Evolutionary conservation across 768 basidiomycete genomes (phyloP), one percentile per base, ranked within the genome.

Genomic region (Collybiopsis confluens): DNA sequence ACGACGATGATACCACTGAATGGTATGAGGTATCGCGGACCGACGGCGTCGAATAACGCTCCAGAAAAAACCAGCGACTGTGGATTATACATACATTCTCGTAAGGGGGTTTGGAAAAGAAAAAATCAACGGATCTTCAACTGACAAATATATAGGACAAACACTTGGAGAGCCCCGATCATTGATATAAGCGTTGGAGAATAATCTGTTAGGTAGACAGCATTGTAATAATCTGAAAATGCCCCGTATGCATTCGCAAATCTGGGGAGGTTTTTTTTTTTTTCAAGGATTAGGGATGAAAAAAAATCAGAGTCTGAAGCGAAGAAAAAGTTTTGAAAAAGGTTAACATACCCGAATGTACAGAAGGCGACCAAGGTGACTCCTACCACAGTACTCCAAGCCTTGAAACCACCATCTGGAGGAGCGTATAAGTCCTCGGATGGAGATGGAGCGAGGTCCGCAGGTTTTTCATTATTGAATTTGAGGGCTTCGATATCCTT

Each of bases 201-300:
- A 43, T 65, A 69, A 8, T 65, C 52, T 1, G 66, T 56, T 5
- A 69, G 58, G 33, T 64, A 65, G 9, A 37, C 54, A 11, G 58
- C 52, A 10, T 58, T 49, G 53, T 72, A 73, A 59, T 68, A 73
- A 9, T 66, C 64, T 52, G 70, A 65, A 59, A 66, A 72, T 2
- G 67, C 69, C 30, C 73, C 73, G 33, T 63, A 71, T 0, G 62
- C 61, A 51, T 72, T 72, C 50, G 69, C 57, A 7, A 61, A 43
- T 18, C 65, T 63, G n/a, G n/a, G n/a, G n/a, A n/a, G n/a, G n/a
- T n/a, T n/a, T n/a, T n/a, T n/a, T n/a, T n/a, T n/a, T n/a, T n/a
- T n/a, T n/a, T 26, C 15, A 33, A 33, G 30, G 11, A 13, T 30
- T 3, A 35, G 20, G 10, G 5, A 18, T 33, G 30, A 18, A 40